Evolutionary conservation across 2,329 filamentous ascomycete genomes (phyloP).

Genomic region (Scorias spongiosa): DNA sequence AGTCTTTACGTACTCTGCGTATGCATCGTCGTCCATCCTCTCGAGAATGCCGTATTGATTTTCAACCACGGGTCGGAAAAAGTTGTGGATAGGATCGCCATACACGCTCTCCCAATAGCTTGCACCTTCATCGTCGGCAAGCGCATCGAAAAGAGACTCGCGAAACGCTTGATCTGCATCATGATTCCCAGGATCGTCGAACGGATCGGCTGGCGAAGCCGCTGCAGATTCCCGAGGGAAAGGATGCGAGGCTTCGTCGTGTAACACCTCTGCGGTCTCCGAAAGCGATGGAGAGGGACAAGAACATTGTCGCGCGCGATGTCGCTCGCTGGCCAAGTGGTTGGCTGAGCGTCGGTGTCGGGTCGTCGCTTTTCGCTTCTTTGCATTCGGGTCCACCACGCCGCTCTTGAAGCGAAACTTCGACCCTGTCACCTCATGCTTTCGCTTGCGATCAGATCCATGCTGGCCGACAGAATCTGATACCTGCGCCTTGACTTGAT

Average conservation of each 20-base stretch:
- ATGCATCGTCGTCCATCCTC: constrained; percentile 84
- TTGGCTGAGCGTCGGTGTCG: constrained; percentile 1
- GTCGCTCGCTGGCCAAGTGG: background rate
- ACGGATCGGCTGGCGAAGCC: background rate
- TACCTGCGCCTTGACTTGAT: constrained; percentile 4
- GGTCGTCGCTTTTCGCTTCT: background rate
- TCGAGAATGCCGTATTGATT: constrained; percentile 47
- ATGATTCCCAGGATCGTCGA: constrained; percentile 20
- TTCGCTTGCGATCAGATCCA: constrained; percentile 3
- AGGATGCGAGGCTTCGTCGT: constrained; percentile 12
- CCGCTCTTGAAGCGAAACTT: background rate
- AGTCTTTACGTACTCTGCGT: constrained; percentile 66
- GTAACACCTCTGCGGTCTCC: background rate
- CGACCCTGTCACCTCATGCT: constrained; percentile 2
- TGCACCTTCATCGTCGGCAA: constrained; percentile 92
- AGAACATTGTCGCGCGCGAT: background rate
- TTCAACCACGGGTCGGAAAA: constrained; percentile 47
- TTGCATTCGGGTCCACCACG: background rate
- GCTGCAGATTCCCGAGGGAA: constrained; percentile 17
- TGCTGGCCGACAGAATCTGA: background rate
- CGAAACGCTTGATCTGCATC: constrained; percentile 68
- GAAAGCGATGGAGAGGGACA: background rate
- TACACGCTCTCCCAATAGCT: constrained; percentile 95
- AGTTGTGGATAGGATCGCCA: constrained; percentile 81
- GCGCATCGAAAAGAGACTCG: constrained; percentile 88